Base-by-base conservation (phyloP, 805 yeast genomes). In the Candida silvatica region DNA sequence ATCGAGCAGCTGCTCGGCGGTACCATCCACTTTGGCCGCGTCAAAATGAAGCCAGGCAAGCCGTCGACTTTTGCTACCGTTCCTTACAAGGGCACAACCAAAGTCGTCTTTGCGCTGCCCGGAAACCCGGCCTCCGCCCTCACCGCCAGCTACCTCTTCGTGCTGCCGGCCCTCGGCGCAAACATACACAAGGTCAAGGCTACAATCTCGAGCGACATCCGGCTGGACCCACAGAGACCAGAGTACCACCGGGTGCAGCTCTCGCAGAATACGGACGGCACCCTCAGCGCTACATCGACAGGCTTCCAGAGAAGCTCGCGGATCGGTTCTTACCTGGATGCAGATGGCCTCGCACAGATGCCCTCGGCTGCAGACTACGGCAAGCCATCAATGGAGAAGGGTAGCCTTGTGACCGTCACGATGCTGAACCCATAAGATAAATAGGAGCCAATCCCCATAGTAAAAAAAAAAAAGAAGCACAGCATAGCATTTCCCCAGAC, bases 31-130 rank as follows among this genome's bases (percentile, higher is more conserved):
- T 71, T 71, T 46, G 78, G 78, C 4, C 50, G 77, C 28, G 75
- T 71, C 5, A 62, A 62, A n/a, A 71, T 71, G 74, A 71, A 71
- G 42, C 78, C 78, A 1, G 78, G 78, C 0, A 71, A 71, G 41
- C 78, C 78, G 3, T 66, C 74, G 2, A 71, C 78, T 1, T 71
- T 70, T 56, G 77, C 76, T 0, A 68, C 74, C 0, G 69, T 72
- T 0, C 44, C 38, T 11, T 6, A 26, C 8, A 32, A 32, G 11
- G 47, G 46, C 2, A 29, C 17, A 4, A 47, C 27, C 5, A 65
- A 56, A 35, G 46, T 57, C 3, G 58, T 71, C 1, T 67, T 71
- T 51, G 75, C 71, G 0, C 54, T 71, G 3, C 78, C 78, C 1
- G 78, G 78, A 2, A 71, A 71, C 40, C 78, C 78, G 6, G 77